These are phyloP conservation scores for Penicillium coprophilum DNA, from an alignment of 495 filamentous ascomycete species.

Conservation along the genomic window DNA sequence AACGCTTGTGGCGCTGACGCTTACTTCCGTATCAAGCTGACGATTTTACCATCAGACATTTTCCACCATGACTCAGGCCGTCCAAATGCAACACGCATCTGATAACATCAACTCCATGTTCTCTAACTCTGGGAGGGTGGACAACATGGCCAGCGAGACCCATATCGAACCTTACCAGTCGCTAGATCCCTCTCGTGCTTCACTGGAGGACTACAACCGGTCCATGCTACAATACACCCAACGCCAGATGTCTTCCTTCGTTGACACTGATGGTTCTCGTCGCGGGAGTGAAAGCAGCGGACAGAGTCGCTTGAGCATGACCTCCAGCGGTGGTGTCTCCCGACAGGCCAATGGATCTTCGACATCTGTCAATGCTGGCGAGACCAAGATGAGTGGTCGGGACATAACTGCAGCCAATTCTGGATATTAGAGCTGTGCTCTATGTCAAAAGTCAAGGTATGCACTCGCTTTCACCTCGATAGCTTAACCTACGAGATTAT, in stretches of 20 bases:
- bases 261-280: conserved; percentile 31
- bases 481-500: no score
- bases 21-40: background rate
- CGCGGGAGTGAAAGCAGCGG: conserved; percentile 33
- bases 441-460: conserved; percentile 15
- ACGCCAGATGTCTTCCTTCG: conserved; percentile 43
- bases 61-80: conserved; percentile 26
- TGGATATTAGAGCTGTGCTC: conserved; percentile 12
- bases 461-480: background rate
- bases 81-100: conserved; percentile 24
- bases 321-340: conserved; percentile 21
- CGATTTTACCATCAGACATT: conserved; percentile 5
- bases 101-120: conserved; percentile 24
- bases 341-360: conserved; percentile 21
- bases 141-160: conserved; percentile 19
- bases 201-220: conserved; percentile 48
- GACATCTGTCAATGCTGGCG: conserved; percentile 14
- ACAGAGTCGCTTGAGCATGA: conserved; percentile 32
- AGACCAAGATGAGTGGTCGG: background rate
- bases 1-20: background rate
- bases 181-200: conserved; percentile 27
- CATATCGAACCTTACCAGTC: conserved; percentile 24
- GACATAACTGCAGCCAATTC: conserved; percentile 13
- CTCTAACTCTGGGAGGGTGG: conserved; percentile 20
- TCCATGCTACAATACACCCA: conserved; percentile 50